Evolutionary conservation across 441 rosid species (phyloP).

Genomic region (Pelargonium cotyledonis): DNA sequence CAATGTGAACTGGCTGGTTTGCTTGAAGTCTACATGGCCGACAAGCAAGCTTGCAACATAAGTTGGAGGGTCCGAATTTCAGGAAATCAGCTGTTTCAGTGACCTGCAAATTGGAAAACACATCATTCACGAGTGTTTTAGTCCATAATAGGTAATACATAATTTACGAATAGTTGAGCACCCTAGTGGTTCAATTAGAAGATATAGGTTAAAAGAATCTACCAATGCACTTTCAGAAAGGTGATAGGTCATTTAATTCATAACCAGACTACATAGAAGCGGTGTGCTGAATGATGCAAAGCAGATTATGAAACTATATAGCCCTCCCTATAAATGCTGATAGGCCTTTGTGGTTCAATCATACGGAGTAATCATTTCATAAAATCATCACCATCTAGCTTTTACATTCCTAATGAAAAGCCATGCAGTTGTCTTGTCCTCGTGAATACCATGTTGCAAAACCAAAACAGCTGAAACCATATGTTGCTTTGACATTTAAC

Average conservation of each 20-base stretch:
- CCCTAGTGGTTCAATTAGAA: not conserved
- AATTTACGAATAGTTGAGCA: not conserved
- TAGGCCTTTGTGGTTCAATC: no score
- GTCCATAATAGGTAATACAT: not conserved
- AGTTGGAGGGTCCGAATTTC: constrained; percentile 20
- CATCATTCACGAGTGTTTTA: not conserved
- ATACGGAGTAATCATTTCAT: no score
- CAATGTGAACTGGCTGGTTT: constrained; percentile 15
- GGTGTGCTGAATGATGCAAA: no score
- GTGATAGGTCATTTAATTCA: no score
- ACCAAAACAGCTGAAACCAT: not conserved
- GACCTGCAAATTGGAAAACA: constrained; percentile 18
- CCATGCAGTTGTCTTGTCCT: no score
- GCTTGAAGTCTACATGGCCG: constrained; percentile 17
- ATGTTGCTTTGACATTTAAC: not conserved
- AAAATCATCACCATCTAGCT: no score
- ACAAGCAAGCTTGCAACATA: constrained; percentile 22
- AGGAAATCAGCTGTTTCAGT: constrained; percentile 22
- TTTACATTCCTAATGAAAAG: no score
- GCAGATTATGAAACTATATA: no score
- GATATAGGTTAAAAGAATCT: not conserved
- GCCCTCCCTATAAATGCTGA: no score
- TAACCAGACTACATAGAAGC: no score
- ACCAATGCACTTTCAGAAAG: no score
- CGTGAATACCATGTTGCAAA: not conserved